Evolutionary conservation across 2,329 filamentous ascomycete genomes (phyloP), one percentile per base, ranked within the genome.

Genomic region (Pseudogymnoascus sp.): DNA sequence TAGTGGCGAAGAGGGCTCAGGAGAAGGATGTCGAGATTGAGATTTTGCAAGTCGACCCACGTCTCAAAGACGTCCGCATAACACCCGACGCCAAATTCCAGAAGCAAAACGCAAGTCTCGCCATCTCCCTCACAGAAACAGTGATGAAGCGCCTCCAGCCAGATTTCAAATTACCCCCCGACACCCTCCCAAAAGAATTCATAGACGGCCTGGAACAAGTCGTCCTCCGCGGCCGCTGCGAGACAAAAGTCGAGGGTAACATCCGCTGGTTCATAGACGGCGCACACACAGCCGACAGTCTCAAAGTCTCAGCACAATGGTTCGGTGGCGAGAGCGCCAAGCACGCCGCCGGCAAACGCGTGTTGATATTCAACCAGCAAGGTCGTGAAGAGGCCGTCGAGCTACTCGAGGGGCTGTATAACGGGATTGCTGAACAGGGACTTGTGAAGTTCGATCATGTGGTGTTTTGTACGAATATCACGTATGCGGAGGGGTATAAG

Each of bases 281-380:
- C 7, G 94, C 92, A 2, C 94, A 99, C 75, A 99, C 93, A 0
- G 80, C 89, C 3, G 93, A 97, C 72, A 97, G 92, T 72, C 87
- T 99, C 62, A 84, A 88, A 66, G 83, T 91, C 67, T 91, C 91
- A 4, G 87, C 87, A 0, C 83, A 84, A 66, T 97, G 92, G 92
- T 97, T 96, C 71, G 83, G 85, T 1, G 74, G 74, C 8, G 79
- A 83, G 69, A 77, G 69, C 37, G 56, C 37, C 60, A 31, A 40
- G 18, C 75, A 78, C 50, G 73, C 77, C 5, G 78, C 90, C 0
- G 79, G 31, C 5, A 60, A 40, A 28, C 31, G 37, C 31, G 56
- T 88, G 63, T 77, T 97, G 53, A 82, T 97, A 59, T 97, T 97
- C 80, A 97, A 97, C 75, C 93, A 97, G 75, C 91, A 96, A 72